Conservation (phyloP, 2,329 filamentous ascomycete species). For the Cryphonectria carpinicola region DNA sequence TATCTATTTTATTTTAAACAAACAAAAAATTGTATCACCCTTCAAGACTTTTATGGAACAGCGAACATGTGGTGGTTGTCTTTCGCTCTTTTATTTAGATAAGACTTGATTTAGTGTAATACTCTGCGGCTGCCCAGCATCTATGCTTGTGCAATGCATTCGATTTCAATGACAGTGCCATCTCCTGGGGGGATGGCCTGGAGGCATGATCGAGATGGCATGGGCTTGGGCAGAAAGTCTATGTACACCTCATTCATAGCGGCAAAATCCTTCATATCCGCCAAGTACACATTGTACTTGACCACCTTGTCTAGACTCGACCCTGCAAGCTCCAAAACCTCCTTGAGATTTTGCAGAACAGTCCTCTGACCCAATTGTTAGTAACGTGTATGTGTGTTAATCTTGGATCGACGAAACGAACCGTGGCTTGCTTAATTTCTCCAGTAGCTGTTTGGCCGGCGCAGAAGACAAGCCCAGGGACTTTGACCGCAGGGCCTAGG, state of each 20-base stretch:
- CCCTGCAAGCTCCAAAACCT: constrained; percentile 36
- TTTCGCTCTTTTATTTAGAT: background rate
- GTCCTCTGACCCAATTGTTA: constrained; percentile 8
- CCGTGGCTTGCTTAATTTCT: constrained; percentile 51
- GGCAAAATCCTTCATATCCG: constrained; percentile 37
- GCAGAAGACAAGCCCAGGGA: constrained; percentile 51
- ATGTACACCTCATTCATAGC: constrained; percentile 43
- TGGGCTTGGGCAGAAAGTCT: constrained; percentile 45
- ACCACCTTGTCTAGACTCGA: constrained; percentile 37
- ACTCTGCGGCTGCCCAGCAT: background rate
- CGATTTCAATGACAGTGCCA: constrained; percentile 48
- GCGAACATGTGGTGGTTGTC: background rate
- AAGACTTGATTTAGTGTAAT: constrained; percentile 1
- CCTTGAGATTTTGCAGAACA: constrained; percentile 37
- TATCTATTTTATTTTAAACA: no score
- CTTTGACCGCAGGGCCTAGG: constrained; percentile 46
- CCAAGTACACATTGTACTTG: constrained; percentile 38
- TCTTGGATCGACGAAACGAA: constrained; percentile 31
- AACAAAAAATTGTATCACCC: background rate
- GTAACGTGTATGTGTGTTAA: background rate
- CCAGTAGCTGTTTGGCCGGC: constrained; percentile 54
- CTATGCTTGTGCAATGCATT: constrained; percentile 47
- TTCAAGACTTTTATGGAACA: background rate
- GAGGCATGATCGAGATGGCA: constrained; percentile 47
- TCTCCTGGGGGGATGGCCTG: constrained; percentile 44